Evolutionary conservation across 2,329 filamentous ascomycete genomes (phyloP).

Genomic region (Pezicula neosporulosa): DNA sequence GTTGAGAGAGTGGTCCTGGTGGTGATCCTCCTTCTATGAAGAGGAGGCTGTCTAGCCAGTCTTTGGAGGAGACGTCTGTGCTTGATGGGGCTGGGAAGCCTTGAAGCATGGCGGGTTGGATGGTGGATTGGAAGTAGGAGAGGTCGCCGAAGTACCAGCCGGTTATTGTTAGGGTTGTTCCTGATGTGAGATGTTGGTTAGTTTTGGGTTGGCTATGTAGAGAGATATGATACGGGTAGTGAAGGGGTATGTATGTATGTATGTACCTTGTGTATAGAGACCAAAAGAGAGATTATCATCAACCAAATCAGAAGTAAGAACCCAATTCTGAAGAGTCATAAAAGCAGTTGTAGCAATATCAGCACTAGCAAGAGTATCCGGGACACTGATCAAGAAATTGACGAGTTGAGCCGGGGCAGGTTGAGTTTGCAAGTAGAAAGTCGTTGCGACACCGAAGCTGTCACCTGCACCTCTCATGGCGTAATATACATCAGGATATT

Average conservation of each 20-base stretch:
- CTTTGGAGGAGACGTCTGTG: neutral
- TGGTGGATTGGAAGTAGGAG: neutral
- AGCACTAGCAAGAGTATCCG: neutral
- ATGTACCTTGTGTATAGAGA: neutral
- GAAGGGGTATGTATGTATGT: neutral
- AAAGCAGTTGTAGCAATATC: neutral
- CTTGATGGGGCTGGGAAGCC: neutral
- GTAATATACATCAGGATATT: constrained; percentile 20
- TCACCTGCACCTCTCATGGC: constrained; percentile 26
- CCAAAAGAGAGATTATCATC: neutral
- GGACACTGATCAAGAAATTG: neutral
- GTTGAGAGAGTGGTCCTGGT: neutral
- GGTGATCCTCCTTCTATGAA: neutral
- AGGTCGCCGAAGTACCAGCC: neutral
- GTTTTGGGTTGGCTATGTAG: neutral
- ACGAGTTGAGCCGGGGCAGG: constrained; percentile 38
- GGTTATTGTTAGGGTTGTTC: neutral
- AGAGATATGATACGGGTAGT: neutral
- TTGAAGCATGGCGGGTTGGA: neutral
- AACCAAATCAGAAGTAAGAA: neutral
- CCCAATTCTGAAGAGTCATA: neutral
- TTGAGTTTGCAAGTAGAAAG: constrained; percentile 38
- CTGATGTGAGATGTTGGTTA: neutral
- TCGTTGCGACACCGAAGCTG: constrained; percentile 28
- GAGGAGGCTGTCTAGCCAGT: neutral